These are phyloP conservation scores for Rhododendron henanense DNA, from an alignment of 148 eudicot genomes.

Conservation along the genomic window DNA sequence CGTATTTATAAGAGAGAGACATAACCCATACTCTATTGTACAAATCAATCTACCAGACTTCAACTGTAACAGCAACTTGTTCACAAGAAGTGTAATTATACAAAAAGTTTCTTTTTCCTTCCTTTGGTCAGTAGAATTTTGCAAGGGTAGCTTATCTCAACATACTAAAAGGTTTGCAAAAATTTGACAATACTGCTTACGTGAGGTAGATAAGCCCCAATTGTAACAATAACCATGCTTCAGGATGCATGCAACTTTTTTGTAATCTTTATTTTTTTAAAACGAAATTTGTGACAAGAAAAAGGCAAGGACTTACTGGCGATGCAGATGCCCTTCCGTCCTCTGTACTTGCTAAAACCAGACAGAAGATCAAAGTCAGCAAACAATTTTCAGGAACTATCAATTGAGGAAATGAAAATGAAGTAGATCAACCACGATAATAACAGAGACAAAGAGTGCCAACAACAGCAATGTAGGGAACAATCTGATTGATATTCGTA, in stretches of 20 bases:
- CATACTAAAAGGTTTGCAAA: not conserved
- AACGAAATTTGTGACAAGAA: not conserved
- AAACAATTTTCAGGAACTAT: not conserved
- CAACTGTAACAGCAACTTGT: not conserved
- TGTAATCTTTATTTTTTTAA: not conserved
- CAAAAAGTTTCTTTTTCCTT: not conserved
- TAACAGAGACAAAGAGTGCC: not conserved
- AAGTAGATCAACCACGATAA: not conserved
- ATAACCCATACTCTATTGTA: not conserved
- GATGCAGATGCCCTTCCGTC: not conserved
- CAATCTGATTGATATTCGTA: not conserved
- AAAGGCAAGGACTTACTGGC: conserved; percentile 13
- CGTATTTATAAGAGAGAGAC: not conserved
- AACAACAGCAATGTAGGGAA: not conserved
- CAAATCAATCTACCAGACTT: not conserved
- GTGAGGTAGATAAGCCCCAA: not conserved
- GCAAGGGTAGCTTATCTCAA: not conserved
- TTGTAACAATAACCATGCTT: not conserved
- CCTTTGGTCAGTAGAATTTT: not conserved
- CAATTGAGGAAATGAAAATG: not conserved
- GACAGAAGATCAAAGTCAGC: not conserved
- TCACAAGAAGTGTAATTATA: not conserved
- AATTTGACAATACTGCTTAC: not conserved
- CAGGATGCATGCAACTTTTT: not conserved
- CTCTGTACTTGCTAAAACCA: not conserved